Evolutionary conservation across 257 asterid genomes (phyloP).

Genomic region (Fraxinus cuspidata): DNA sequence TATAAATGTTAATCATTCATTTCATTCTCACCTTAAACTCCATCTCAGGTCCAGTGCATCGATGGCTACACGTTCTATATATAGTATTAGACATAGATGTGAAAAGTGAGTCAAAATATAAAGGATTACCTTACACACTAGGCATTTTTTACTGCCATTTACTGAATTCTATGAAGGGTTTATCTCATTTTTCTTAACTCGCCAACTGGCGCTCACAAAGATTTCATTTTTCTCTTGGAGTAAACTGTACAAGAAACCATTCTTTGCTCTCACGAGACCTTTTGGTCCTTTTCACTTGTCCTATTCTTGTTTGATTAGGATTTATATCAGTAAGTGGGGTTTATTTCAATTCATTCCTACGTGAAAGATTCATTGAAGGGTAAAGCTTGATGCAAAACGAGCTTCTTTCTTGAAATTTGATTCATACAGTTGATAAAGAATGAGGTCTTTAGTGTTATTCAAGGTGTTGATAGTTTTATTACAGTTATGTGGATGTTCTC

Average conservation of each 20-base stretch:
- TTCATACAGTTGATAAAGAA: conserved; percentile 15
- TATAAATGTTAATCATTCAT: conserved; percentile 15
- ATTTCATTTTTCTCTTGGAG: conserved; percentile 8
- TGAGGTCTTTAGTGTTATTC: conserved; percentile 33
- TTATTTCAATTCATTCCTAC: conserved; percentile 13
- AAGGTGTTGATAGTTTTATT: conserved; percentile 24
- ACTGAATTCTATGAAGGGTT: not conserved
- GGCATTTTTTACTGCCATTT: not conserved
- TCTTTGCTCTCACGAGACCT: conserved; percentile 47
- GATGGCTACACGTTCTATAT: not conserved
- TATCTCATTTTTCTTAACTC: not conserved
- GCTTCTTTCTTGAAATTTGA: conserved; percentile 4
- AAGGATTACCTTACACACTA: not conserved
- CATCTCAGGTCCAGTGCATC: conserved; percentile 31
- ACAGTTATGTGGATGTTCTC: conserved; percentile 30
- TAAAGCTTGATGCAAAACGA: not conserved
- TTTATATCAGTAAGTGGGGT: conserved; percentile 21
- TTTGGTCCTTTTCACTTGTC: conserved; percentile 23
- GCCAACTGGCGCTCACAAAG: not conserved
- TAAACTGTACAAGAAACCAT: conserved; percentile 36
- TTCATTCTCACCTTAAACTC: conserved; percentile 50
- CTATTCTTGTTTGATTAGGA: conserved; percentile 27
- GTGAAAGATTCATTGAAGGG: conserved; percentile 12
- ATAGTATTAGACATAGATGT: not conserved
- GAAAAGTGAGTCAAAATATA: too few species aligned